Evolutionary conservation across 2,329 filamentous ascomycete genomes (phyloP).

Genomic region (Hypoxylon sp.): DNA sequence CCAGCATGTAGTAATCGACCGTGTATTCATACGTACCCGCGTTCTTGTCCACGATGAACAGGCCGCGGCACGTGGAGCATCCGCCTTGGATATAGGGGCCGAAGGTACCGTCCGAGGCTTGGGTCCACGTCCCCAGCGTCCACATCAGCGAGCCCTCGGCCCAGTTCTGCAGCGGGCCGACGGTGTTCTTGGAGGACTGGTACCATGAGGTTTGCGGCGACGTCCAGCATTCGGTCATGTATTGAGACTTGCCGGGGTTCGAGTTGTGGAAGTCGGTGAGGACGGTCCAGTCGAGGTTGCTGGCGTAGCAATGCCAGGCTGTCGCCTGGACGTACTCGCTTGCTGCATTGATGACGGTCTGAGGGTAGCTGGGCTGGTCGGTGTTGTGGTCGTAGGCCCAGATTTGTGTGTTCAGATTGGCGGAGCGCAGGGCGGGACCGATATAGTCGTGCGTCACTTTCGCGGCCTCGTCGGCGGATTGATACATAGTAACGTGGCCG

Average conservation of each 20-base stretch:
- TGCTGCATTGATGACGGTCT: constrained; percentile 57
- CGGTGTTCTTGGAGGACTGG: constrained; percentile 56
- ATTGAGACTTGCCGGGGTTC: constrained; percentile 59
- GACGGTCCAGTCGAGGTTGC: constrained; percentile 56
- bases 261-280: constrained; percentile 59
- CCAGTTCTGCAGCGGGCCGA: constrained; percentile 66
- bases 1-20: constrained; percentile 68
- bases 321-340: constrained; percentile 53
- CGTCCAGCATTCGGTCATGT: constrained; percentile 66
- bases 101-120: constrained; percentile 56
- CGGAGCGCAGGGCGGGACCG: constrained; percentile 57
- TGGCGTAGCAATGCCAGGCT: constrained; percentile 62
- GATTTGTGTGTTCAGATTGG: constrained; percentile 59
- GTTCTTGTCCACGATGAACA: constrained; percentile 68
- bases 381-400: constrained; percentile 65
- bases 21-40: constrained; percentile 61
- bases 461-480: constrained; percentile 57
- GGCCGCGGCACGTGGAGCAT: constrained; percentile 63
- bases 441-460: constrained; percentile 57
- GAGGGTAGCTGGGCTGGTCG: constrained; percentile 56
- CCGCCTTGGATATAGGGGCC: constrained; percentile 60
- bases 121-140: constrained; percentile 59
- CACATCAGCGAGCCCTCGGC: constrained; percentile 62
- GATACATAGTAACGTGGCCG: constrained; percentile 58
- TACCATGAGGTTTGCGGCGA: constrained; percentile 57